Conservation (phyloP, 352 stramenopile genomes). For the Stephanocyclus meneghinianus region DNA sequence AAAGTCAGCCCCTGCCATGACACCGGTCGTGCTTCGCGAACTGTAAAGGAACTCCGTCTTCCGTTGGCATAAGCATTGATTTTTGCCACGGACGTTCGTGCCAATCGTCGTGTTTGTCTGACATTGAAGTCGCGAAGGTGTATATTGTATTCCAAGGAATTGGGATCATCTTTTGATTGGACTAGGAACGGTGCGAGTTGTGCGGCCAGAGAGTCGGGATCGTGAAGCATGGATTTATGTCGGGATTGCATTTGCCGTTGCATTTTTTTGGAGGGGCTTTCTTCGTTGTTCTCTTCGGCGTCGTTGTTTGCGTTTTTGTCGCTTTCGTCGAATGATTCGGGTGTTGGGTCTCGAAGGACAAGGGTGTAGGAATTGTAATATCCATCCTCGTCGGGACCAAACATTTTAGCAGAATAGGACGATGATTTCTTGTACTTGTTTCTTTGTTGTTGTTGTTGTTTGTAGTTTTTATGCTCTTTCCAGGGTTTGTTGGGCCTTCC, state of each 20-base stretch:
- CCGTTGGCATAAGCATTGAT: conserved; percentile 51
- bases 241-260: conserved; percentile 35
- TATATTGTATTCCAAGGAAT: conserved; percentile 41
- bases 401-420: conserved; percentile 17
- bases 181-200: not conserved
- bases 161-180: not conserved
- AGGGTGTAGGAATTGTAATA: conserved; percentile 50
- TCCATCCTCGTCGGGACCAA: conserved; percentile 34
- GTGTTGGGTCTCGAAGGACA: conserved; percentile 40
- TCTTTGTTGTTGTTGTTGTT: conserved; percentile 20
- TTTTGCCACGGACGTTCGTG: conserved; percentile 48
- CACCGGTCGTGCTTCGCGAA: conserved; percentile 42
- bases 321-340: not conserved
- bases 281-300: conserved; percentile 11
- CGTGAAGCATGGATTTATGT: conserved; percentile 27
- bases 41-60: conserved; percentile 24
- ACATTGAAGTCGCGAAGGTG: conserved; percentile 54
- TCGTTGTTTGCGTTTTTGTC: not conserved
- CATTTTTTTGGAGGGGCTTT: conserved; percentile 42
- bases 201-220: conserved; percentile 42
- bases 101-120: conserved; percentile 32
- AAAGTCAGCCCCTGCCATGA: conserved; percentile 48
- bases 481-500: conserved; percentile 18
- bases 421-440: conserved; percentile 30
- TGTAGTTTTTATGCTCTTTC: conserved; percentile 36